These are phyloP conservation scores for Parathielavia hyrcaniae DNA, from an alignment of 495 filamentous ascomycete genomes.

Conservation along the genomic window DNA sequence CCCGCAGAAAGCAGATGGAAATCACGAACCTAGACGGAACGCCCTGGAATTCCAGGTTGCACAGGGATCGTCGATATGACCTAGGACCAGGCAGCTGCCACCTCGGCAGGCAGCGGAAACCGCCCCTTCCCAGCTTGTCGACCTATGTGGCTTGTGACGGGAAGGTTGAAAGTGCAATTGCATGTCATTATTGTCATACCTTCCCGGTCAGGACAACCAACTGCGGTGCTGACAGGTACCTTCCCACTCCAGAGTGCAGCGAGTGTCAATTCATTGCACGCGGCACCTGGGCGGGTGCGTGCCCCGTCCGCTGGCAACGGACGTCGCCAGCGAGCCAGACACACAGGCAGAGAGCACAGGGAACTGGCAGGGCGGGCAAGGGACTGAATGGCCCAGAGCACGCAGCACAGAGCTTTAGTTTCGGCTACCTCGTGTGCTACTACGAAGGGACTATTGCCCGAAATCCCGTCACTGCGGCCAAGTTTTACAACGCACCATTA, in stretches of 20 bases:
- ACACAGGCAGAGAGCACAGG: background rate
- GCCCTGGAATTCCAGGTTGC: background rate
- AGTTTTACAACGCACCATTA: background rate
- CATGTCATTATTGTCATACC: background rate
- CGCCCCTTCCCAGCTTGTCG: background rate
- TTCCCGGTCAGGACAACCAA: background rate
- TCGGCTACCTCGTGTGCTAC: constrained; percentile 3
- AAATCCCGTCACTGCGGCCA: background rate
- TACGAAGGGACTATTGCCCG: constrained; percentile 8
- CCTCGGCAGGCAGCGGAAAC: background rate
- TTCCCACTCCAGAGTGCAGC: too few species aligned
- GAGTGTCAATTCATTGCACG: too few species aligned
- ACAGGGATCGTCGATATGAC: background rate
- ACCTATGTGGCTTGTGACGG: background rate
- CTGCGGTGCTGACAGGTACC: too few species aligned
- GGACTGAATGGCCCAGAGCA: background rate
- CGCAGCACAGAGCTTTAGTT: constrained; percentile 3
- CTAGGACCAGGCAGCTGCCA: background rate
- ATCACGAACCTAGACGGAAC: too few species aligned
- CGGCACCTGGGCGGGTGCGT: background rate
- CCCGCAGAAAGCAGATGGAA: too few species aligned
- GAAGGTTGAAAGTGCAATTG: too few species aligned
- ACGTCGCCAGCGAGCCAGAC: background rate
- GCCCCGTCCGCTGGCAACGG: background rate
- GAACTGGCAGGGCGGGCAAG: background rate